A percentile compares a stretch with the other conserved stretches of the same genome.
These are phyloP conservation scores for Verbena officinalis DNA, from an alignment of 257 asterid species.

Conservation along the genomic window DNA sequence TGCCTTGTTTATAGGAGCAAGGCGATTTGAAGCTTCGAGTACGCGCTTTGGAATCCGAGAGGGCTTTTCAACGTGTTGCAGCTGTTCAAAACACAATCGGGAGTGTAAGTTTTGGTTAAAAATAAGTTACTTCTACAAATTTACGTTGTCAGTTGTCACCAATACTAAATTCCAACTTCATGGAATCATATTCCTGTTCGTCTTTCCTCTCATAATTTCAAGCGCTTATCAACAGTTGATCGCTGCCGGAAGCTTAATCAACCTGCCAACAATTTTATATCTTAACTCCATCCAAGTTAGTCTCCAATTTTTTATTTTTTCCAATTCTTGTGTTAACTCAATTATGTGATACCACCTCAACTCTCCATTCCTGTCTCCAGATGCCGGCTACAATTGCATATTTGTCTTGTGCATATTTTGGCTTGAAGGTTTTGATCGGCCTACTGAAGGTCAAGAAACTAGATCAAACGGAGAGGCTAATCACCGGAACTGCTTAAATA, in stretches of 20 bases:
- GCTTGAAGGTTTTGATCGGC: slow-evolving; percentile 69
- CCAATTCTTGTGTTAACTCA: too few species aligned
- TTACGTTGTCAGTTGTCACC: too few species aligned
- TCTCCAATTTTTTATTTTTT: slow-evolving; percentile 10
- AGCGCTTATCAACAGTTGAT: slow-evolving; percentile 61
- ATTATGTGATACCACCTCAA: neutral
- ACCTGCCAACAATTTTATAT: slow-evolving; percentile 82
- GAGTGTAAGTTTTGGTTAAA: slow-evolving; percentile 61
- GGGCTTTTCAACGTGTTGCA: slow-evolving; percentile 96
- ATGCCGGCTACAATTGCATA: slow-evolving; percentile 61
- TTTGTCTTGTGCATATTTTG: slow-evolving; percentile 54
- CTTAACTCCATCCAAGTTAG: slow-evolving; percentile 74
- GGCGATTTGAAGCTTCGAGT: slow-evolving; percentile 97
- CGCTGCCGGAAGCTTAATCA: slow-evolving; percentile 96
- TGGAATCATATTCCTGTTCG: too few species aligned
- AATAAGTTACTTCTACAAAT: neutral
- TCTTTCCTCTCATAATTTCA: neutral
- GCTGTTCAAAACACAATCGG: slow-evolving; percentile 79
- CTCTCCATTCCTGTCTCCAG: slow-evolving; percentile 37
- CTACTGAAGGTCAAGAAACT: slow-evolving; percentile 61
- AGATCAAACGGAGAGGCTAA: slow-evolving; percentile 69
- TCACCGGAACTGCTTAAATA: slow-evolving; percentile 74
- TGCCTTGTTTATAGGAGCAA: slow-evolving; percentile 66
- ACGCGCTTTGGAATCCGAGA: slow-evolving; percentile 89
- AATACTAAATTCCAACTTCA: too few species aligned